Base-by-base conservation (phyloP, 768 basidiomycete species). In the Rhodotorula paludigena region DNA sequence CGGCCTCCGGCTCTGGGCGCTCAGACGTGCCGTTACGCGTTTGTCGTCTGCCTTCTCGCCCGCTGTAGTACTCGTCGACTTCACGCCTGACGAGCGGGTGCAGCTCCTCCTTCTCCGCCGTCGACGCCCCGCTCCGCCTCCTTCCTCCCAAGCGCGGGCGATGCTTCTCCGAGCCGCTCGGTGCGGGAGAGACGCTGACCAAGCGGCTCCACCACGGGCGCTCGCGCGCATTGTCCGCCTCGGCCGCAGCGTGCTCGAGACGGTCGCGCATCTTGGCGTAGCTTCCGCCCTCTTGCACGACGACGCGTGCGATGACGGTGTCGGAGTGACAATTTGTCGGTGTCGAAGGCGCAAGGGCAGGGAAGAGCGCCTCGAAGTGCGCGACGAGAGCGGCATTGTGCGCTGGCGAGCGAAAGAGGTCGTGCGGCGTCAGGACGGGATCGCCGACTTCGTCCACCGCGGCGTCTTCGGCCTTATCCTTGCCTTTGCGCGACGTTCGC, bases 331-430 rank as follows among this genome's bases (percentile, higher is more conserved):
- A 14, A 23, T 14, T 7, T 14, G 21, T 18, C 18, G 8, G 15
- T n/a, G 10, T 6, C n/a, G 9, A 11, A 1, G 38, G 18, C 25
- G 47, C 23, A 32, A 52, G 30, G 23, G 28, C 21, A 6, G 47
- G 48, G 41, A 52, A 57, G 38, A 49, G 55, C 7, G 21, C 6
- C 12, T 42, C 18, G 20, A 64, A 45, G 47, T 63, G 62, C 8
- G 36, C 8, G 11, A 39, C 25, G 38, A 63, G 55, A 5, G 35
- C 36, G 18, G 54, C 11, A 12, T 30, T 33, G 48, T 64, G 35
- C 2, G n/a, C 16, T 21, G 64, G 38, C 7, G 59, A 42, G 39
- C 28, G 64, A 33, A 66, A 55, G 18, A 66, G 47, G 47, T 66
- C 64, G 36, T 18, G 7, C 5, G 64, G 64, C 5, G 53, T 49